Evolutionary conservation across 331 rosid species (phyloP), one percentile per base, ranked within the genome.

Genomic region (Prunus yedoensis): DNA sequence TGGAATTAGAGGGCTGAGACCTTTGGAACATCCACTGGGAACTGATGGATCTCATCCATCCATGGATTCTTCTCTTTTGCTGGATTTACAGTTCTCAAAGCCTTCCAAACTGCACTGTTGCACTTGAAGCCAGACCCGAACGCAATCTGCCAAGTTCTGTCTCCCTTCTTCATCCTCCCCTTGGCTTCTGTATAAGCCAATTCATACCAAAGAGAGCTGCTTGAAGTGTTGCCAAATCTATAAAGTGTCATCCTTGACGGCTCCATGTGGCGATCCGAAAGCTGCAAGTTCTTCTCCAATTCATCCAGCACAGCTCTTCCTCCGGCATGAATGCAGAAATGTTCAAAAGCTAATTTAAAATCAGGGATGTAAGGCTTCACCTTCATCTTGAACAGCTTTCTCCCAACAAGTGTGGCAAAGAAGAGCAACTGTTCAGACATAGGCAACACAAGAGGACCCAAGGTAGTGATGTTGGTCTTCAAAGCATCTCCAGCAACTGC

Each of bases 271-370:
- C 81, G 80, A 1, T 85, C 82, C 0, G 81, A 80, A 53, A 88
- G 85, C 59, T 81, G 85, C 74, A 88, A 78, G 14, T 85, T 88
- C 82, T 80, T 83, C 81, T 88, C 86, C 69, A 88, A 64, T 76
- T 85, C 91, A 81, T 88, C 89, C 20, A 88, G 83, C 82, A 88
- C 89, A 1, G 86, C 91, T 81, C 88, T 83, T 74, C 91, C 89
- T 41, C 91, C 91, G 1, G 89, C 89, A 71, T 88, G 89, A 61
- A 88, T 85, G 80, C 89, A 85, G 67, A 88, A 85, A 68, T 88
- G 91, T 14, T 88, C 88, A 27, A 88, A 88, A n/a, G 91, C 89
- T 78, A 88, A 54, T 72, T 85, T 83, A 46, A 88, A 88, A 77
- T 88, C 89, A 1, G 89, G 91, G 71, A 88, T 88, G 71, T 88